These are phyloP conservation scores for Tulasnella sp. DNA, from an alignment of 768 basidiomycete species.

Conservation along the genomic window DNA sequence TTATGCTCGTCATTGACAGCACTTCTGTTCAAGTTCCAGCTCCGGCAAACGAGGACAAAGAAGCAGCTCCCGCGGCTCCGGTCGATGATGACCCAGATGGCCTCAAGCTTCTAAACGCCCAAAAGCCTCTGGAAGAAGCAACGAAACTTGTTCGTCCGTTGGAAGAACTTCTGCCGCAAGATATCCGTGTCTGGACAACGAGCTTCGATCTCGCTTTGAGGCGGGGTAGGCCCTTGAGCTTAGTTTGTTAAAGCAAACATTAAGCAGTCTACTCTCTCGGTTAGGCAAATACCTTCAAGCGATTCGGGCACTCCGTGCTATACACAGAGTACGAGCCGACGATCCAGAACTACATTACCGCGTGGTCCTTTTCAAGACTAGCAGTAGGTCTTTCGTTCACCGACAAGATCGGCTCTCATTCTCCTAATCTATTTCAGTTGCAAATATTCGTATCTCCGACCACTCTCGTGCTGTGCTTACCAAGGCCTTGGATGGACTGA, in stretches of 20 bases:
- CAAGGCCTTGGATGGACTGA: slow-evolving; percentile 47
- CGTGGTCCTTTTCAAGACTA: slow-evolving; percentile 57
- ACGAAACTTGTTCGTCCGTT: slow-evolving; percentile 66
- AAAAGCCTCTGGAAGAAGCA: slow-evolving; percentile 72
- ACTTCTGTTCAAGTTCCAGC: background rate
- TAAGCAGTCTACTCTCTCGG: background rate
- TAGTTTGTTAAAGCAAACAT: background rate
- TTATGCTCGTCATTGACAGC: background rate
- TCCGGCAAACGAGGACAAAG: slow-evolving; percentile 57
- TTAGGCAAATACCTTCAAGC: slow-evolving; percentile 82
- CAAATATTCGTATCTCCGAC: slow-evolving; percentile 47
- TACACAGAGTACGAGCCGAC: slow-evolving; percentile 51
- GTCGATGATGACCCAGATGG: slow-evolving; percentile 88
- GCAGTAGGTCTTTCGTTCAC: slow-evolving; percentile 42
- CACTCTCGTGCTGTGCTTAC: slow-evolving; percentile 52
- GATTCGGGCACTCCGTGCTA: slow-evolving; percentile 58
- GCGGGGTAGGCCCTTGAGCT: slow-evolving; percentile 52
- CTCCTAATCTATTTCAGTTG: slow-evolving; percentile 40
- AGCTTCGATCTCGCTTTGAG: slow-evolving; percentile 79
- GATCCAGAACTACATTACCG: slow-evolving; percentile 70
- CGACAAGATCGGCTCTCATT: slow-evolving; percentile 18
- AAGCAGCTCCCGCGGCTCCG: slow-evolving; percentile 51
- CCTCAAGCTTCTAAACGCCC: slow-evolving; percentile 56
- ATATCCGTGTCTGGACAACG: slow-evolving; percentile 68
- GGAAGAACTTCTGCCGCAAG: slow-evolving; percentile 47